Evolutionary conservation across 352 stramenopile species (phyloP).

Genomic region (Phytopythium helicoides): DNA sequence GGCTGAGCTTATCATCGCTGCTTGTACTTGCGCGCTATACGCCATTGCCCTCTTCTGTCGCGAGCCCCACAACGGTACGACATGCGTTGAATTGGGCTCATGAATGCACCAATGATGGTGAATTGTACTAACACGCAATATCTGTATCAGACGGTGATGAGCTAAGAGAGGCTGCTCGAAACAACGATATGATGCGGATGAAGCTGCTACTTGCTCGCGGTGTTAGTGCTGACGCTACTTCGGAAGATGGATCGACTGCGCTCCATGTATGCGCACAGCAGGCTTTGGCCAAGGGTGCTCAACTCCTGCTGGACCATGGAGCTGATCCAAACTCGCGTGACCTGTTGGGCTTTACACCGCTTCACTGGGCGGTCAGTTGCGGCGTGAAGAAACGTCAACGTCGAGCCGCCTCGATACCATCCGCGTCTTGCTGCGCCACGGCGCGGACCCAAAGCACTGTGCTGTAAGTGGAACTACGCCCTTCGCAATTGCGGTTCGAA

Average conservation of each 20-base stretch:
- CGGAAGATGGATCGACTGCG: constrained; percentile 60
- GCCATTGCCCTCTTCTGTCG: constrained; percentile 63
- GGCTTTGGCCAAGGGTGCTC: constrained; percentile 51
- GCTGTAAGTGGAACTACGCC: constrained; percentile 54
- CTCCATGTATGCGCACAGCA: constrained; percentile 83
- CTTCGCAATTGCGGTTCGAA: constrained; percentile 60
- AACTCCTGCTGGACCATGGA: constrained; percentile 57
- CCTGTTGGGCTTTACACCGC: constrained; percentile 64
- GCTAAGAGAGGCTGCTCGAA: constrained; percentile 63
- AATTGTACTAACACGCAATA: too few species aligned
- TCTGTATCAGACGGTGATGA: constrained; percentile 71
- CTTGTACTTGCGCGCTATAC: constrained; percentile 53
- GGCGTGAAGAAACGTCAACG: constrained; percentile 65
- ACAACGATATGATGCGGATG: constrained; percentile 66
- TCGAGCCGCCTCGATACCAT: constrained; percentile 71
- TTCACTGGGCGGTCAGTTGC: constrained; percentile 85
- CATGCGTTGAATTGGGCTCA: too few species aligned
- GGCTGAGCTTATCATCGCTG: constrained; percentile 43
- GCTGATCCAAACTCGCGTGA: constrained; percentile 63
- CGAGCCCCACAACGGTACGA: constrained; percentile 72
- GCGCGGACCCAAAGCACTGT: constrained; percentile 39
- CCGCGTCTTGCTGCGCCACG: constrained; percentile 55
- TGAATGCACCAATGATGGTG: too few species aligned
- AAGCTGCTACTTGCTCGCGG: constrained; percentile 58
- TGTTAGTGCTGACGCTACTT: constrained; percentile 46